These are phyloP conservation scores for Cyanidioschyzon merolae DNA, from an alignment of 23 red algal genomes.

Conservation along the genomic window DNA sequence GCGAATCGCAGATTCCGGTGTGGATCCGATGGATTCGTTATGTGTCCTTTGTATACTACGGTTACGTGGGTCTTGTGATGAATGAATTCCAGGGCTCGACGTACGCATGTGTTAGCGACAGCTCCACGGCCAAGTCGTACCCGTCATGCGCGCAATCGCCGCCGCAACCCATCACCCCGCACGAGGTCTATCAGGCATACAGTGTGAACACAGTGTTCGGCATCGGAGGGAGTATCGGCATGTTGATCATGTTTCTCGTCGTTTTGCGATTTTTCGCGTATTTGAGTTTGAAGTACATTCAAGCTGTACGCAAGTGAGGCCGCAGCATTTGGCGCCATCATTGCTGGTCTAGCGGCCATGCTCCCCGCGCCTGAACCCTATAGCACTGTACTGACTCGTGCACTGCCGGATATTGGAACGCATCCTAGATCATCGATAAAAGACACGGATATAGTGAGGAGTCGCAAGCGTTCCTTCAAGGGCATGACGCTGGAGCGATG, in stretches of 20 bases:
- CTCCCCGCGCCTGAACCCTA: too few species aligned
- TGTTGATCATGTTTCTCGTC: constrained; percentile 40
- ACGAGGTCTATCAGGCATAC: constrained; percentile 28
- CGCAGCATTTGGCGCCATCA: neutral
- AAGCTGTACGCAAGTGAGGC: constrained; percentile 35
- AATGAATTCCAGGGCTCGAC: constrained; percentile 45
- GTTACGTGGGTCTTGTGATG: constrained; percentile 46
- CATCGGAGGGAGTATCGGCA: constrained; percentile 23
- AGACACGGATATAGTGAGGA: too few species aligned
- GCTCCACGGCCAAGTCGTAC: neutral
- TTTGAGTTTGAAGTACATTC: constrained; percentile 37
- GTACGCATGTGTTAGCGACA: constrained; percentile 30
- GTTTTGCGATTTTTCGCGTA: constrained; percentile 47
- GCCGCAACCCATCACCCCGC: constrained; percentile 27
- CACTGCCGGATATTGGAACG: too few species aligned
- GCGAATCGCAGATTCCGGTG: constrained; percentile 41
- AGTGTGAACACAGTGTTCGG: constrained; percentile 34
- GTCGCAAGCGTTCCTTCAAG: too few species aligned
- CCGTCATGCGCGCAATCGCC: constrained; percentile 2
- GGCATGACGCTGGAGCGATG: too few species aligned
- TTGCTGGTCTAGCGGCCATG: too few species aligned
- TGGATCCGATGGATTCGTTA: constrained; percentile 50
- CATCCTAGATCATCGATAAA: too few species aligned
- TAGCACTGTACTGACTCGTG: too few species aligned
- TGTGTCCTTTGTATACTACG: constrained; percentile 63